Evolutionary conservation across 306 rosid genomes (phyloP), one percentile per base, ranked within the genome.

Genomic region (Ormosia emarginata): DNA sequence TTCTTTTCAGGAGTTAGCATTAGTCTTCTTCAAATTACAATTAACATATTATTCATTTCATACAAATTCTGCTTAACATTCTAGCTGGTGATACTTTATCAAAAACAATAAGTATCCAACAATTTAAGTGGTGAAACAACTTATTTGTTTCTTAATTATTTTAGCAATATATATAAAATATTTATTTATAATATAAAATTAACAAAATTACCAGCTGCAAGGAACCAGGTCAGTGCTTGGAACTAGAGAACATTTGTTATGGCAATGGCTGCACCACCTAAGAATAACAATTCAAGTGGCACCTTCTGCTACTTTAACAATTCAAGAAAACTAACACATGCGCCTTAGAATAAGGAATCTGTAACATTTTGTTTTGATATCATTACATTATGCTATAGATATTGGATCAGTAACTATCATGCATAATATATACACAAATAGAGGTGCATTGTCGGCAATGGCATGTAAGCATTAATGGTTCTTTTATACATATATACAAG

Each of bases 341-440:
- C 29, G 39, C 33, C 55, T 43, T 64, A 62, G 7, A 58, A n/a
- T 4, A 13, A 30, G 12, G 37, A 74, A 36, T 83, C 61, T 63
- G 14, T 62, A 55, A 78, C 13, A 70, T 55, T 52, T 46, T 33
- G 59, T 11, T 44, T 58, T 30, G 33, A 55, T 75, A 10, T 80
- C 58, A 65, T 66, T 75, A 39, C 58, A 65, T 55, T 75, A 39
- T 58, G 81, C 11, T 40, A 29, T 59, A 32, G 46, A 70, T 71
- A 62, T 59, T 83, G 74, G 79, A 69, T 69, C 61, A n/a, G 79
- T 67, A 47, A 82, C 79, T 59, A 59, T 80, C 82, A 85, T 33
- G 55, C 50, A 75, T 34, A 61, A 40, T 29, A 18, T 15, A 46
- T 7, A 24, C 57, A 53, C 18, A n/a, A 63, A 43, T 18, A 65